Percentiles rank a stretch among this genome's conserved stretches.
These are phyloP conservation scores for Starmerella etchellsii DNA, from an alignment of 805 yeast species.

Conservation along the genomic window DNA sequence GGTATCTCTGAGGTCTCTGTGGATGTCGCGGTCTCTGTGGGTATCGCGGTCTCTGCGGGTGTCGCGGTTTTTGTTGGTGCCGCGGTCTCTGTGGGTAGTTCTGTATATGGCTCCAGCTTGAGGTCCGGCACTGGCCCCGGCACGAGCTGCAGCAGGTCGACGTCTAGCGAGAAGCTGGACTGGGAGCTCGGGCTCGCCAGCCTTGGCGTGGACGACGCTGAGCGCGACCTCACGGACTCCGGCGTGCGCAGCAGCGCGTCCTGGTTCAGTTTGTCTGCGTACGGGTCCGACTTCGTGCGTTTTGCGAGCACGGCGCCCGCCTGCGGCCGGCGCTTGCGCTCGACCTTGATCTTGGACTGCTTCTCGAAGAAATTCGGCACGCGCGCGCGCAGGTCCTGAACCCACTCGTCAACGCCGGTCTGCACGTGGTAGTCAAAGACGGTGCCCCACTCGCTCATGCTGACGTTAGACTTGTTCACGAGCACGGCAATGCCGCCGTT, in stretches of 20 bases:
- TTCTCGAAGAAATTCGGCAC: conserved; percentile 52
- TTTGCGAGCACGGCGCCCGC: conserved; percentile 5
- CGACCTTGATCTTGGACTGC: conserved; percentile 27
- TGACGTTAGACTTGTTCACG: conserved; percentile 55
- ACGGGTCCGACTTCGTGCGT: conserved; percentile 10
- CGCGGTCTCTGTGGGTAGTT: too few species aligned
- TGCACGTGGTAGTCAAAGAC: conserved; percentile 67
- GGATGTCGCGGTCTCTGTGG: too few species aligned
- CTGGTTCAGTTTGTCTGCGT: conserved; percentile 1
- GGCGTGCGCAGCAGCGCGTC: neutral
- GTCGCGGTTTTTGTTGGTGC: too few species aligned
- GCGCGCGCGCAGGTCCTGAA: conserved; percentile 38
- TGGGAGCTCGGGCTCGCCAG: too few species aligned
- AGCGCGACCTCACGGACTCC: neutral
- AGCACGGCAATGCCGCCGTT: conserved; percentile 63
- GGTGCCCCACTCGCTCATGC: conserved; percentile 48
- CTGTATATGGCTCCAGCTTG: too few species aligned
- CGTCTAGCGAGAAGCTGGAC: too few species aligned
- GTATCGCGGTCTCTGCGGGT: too few species aligned
- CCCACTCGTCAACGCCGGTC: conserved; percentile 76
- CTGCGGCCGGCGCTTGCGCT: too few species aligned
- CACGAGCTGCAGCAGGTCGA: too few species aligned
- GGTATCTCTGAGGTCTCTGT: too few species aligned
- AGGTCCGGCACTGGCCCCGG: too few species aligned
- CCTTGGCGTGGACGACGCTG: too few species aligned